phyloP scores from a whole-genome alignment of 2,329 filamentous ascomycete genomes.

The Cordyceps javanica region DNA sequence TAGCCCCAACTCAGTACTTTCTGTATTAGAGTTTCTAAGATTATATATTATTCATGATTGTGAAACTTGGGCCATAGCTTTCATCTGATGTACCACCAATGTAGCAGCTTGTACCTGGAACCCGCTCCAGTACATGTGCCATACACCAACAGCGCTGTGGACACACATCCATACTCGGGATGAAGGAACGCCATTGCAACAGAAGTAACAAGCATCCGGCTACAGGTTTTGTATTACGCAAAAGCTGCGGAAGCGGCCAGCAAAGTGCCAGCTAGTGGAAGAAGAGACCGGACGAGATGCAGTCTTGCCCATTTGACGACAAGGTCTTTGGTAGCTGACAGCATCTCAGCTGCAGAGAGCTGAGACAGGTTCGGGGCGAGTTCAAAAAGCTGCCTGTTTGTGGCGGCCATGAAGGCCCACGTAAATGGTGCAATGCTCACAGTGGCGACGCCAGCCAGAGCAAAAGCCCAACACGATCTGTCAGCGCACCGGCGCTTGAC shows the following conservation, averaged over 20 bases:
- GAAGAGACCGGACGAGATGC: background rate
- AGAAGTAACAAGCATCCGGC: conserved; percentile 14
- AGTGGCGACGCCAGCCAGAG: background rate
- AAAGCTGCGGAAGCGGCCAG: no score
- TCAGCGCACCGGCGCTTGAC: background rate
- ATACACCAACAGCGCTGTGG: no score
- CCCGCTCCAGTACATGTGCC: no score
- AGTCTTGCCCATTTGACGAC: background rate
- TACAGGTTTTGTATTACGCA: no score
- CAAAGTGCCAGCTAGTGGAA: conserved; percentile 19
- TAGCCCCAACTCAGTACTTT: no score
- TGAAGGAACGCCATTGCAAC: no score
- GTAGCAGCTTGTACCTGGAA: no score
- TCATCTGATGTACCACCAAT: no score
- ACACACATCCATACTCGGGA: no score
- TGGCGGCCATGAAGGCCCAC: background rate
- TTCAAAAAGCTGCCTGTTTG: background rate
- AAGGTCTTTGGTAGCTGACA: background rate
- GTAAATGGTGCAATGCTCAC: background rate
- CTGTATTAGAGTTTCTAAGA: no score
- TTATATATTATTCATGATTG: no score
- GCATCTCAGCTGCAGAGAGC: background rate
- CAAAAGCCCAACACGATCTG: background rate
- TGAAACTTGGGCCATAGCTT: no score
- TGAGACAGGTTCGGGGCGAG: background rate